Base-by-base conservation (phyloP, 805 yeast species). In the Candida fluviatilis region DNA sequence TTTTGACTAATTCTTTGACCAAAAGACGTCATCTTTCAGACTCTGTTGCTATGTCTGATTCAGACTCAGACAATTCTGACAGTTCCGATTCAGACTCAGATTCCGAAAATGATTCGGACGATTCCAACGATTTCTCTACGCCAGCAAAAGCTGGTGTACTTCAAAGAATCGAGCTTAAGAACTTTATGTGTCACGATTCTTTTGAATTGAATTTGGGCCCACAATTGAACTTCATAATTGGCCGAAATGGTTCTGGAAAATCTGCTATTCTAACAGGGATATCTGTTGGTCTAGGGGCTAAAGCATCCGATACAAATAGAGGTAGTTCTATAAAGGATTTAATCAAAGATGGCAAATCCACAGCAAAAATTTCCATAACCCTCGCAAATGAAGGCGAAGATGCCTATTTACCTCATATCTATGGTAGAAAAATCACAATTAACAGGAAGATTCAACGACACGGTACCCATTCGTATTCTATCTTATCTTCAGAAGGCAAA, bases 221-320 rank as follows among this genome's bases (percentile, higher is more conserved):
- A 0, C 77, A 81, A 38, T 70, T 90, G 48, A 90, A 90, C 57
- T 84, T 90, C 54, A 86, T 90, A 40, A 82, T 86, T 28, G 98
- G 98, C 15, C 71, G 83, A 40, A 90, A 90, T 53, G 98, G 98
- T 2, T 80, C 90, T 27, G 98, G 98, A 21, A 90, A 90, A 54
- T 77, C 87, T 54, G 95, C 97, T 1, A 74, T 90, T 14, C 63
- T 90, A 41, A 88, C 96, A 0, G 96, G 95, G 0, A 78, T 90
- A 1, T 79, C 90, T 5, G 82, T 88, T 4, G 91, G 95, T 2
- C 60, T 91, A 2, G 97, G 97, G 15, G 93, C 95, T 1, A 83
- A 82, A 49, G 96, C 97, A 1, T 69, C 80, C 15, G 87, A 80
- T 35, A 91, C 99, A 0, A 85, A 83, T 52, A 75, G 99, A 57